Evolutionary conservation across 164 flowering plant species (phyloP).

Genomic region (Aristolochia contorta): DNA sequence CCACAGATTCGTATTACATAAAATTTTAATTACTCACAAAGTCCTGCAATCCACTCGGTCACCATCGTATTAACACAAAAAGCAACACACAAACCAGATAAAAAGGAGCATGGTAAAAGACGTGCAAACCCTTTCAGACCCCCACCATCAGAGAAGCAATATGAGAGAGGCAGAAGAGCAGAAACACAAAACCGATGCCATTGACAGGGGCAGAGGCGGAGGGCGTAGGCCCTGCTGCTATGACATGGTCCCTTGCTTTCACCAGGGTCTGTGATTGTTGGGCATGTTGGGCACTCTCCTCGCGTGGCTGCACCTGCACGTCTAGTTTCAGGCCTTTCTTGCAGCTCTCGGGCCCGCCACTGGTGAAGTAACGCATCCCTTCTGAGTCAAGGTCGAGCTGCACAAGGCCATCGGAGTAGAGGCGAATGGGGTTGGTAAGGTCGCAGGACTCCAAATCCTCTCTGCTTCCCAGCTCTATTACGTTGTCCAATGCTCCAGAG

Average conservation of each 20-base stretch:
- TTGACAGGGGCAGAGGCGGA: slow-evolving; percentile 13
- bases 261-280: neutral
- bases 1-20: too few relatives aligned
- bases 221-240: slow-evolving; percentile 26
- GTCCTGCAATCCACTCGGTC: too few relatives aligned
- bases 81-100: too few relatives aligned
- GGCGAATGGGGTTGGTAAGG: slow-evolving; percentile 55
- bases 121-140: too few relatives aligned
- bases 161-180: too few relatives aligned
- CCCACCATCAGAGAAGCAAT: too few relatives aligned
- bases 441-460: slow-evolving; percentile 63
- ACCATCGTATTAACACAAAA: too few relatives aligned
- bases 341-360: slow-evolving; percentile 47
- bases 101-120: too few relatives aligned
- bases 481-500: slow-evolving; percentile 44
- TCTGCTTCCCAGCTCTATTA: slow-evolving; percentile 48
- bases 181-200: neutral
- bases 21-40: too few relatives aligned
- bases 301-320: slow-evolving; percentile 36
- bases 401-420: slow-evolving; percentile 58
- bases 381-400: slow-evolving; percentile 36
- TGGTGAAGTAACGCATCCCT: slow-evolving; percentile 66
- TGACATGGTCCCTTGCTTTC: too few relatives aligned
- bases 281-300: neutral
- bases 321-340: slow-evolving; percentile 63